Base-by-base conservation (phyloP, 2,329 filamentous ascomycete genomes). In the Xylariaceae sp. region DNA sequence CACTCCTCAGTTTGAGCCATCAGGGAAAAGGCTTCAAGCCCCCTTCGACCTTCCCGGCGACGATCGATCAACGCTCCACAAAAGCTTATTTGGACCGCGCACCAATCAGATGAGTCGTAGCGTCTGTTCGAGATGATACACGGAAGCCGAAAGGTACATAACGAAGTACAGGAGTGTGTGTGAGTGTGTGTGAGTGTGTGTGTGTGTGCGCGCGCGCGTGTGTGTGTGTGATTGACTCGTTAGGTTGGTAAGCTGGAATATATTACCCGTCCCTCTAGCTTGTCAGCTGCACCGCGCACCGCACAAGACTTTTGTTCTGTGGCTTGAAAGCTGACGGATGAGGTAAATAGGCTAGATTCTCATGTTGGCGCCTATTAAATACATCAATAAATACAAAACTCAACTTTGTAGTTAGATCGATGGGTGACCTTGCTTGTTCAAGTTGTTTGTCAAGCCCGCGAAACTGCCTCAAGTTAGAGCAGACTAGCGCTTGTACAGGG, bases 71-170 rank as follows among this genome's bases (percentile, higher is more conserved):
- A 49, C 59, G 64, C 61, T 67, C 66, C 64, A 68, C 65, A 68
- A 68, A 67, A 67, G 65, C 66, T 68, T 68, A 67, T 65, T 65
- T 67, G 54, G 58, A 67, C 66, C 47, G 57, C 62, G 61, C 53
- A 61, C 57, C 61, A 63, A 64, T 57, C 55, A 49, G 50, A 47
- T 47, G 40, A 40, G 43, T 44, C 48, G 46, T 41, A 44, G 42
- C 4, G 20, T 21, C 26, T 49, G 40, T 41, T 26, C 32, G 16
- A 50, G 10, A 50, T 47, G 50, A 37, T 29, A 47, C 23, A 37
- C 23, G 14, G 12, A 9, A 9, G 23, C 23, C 32, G 5, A 16
- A 16, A 37, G 32, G 7, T 16, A 37, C n/a, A n/a, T n/a, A n/a
- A n/a, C 32, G 32, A 37, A 37, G 32, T 37, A 16, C 32, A 12